Evolutionary conservation across 805 yeast genomes (phyloP), one percentile per base, ranked within the genome.

Genomic region (Kuraishia capsulata): DNA sequence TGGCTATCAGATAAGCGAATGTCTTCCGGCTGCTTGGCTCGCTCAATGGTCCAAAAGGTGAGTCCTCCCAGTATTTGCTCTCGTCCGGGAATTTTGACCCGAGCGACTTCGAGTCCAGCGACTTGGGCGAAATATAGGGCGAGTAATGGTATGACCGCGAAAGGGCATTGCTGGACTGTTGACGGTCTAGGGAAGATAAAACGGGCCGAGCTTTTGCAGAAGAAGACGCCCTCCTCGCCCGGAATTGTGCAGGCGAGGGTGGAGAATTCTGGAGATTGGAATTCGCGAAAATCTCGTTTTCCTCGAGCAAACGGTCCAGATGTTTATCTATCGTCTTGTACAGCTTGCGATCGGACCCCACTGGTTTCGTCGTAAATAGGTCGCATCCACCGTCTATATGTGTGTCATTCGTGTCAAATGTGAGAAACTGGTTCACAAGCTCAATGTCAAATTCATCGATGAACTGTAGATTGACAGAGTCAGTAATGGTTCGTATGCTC

Each of bases 401-500:
- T 51, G 83, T 76, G 48, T 83, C 94, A 1, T 75, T 68, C 3
- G 88, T 78, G 45, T 79, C 84, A 47, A 86, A 87, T 46, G 79
- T 78, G 40, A 92, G 73, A 39, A 86, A 83, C 52, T 88, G 94
- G 53, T 88, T 88, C 29, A 92, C 82, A 48, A 82, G 71, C 57
- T 88, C 97, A n/a, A 92, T 78, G 51, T 89, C 96, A 30, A 87
- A 81, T 53, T 83, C 92, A 56, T 92, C 97, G 42, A 92, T 81
- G 61, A 86, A 92, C 90, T 88, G 45, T 5, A 26, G 26, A 4
- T 25, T n/a, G n/a, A n/a, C n/a, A n/a, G n/a, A n/a, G n/a, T n/a
- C n/a, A 23, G 10, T 25, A 25, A n/a, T n/a, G n/a, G n/a, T n/a
- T n/a, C n/a, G n/a, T n/a, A n/a, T n/a, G n/a, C n/a, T n/a, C n/a